phyloP scores from a whole-genome alignment of 306 rosid genomes.

The Casuarina equisetifolia region DNA sequence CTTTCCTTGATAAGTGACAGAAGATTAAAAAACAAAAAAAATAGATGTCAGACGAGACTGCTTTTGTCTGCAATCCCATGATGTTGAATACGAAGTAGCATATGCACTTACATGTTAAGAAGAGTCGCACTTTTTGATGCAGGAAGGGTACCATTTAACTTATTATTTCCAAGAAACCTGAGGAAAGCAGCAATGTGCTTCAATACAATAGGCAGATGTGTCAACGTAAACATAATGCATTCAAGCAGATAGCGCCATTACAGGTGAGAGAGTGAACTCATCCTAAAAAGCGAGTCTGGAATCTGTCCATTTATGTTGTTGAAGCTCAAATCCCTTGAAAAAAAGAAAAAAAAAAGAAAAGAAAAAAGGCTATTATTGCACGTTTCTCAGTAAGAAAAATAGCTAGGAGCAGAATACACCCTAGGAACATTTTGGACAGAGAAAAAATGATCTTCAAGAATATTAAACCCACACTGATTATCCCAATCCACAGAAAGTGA shows the following conservation, averaged over 20 bases:
- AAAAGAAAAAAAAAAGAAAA: too few species aligned
- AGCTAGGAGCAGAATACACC: neutral
- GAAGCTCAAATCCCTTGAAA: slow-evolving; percentile 87
- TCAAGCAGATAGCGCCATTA: slow-evolving; percentile 39
- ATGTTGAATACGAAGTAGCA: neutral
- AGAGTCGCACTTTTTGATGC: slow-evolving; percentile 45
- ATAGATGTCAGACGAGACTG: neutral
- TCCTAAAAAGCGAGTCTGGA: slow-evolving; percentile 62
- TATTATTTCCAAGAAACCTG: slow-evolving; percentile 87
- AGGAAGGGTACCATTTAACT: slow-evolving; percentile 63
- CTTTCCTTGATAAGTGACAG: neutral
- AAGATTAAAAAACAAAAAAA: neutral
- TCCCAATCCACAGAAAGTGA: neutral
- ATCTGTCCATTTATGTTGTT: slow-evolving; percentile 65
- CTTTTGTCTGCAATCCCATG: neutral
- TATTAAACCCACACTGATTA: neutral
- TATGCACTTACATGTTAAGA: slow-evolving; percentile 51
- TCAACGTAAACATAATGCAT: slow-evolving; percentile 10
- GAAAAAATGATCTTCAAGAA: neutral
- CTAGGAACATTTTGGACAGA: neutral
- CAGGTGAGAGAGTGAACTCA: slow-evolving; percentile 60
- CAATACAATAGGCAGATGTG: neutral
- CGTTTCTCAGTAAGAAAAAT: neutral
- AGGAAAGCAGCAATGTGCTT: slow-evolving; percentile 15
- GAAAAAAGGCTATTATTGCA: slow-evolving; percentile 4